Evolutionary conservation across 2,329 filamentous ascomycete species (phyloP), one percentile per base, ranked within the genome.

Genomic region (Pestalotiopsis sp.): DNA sequence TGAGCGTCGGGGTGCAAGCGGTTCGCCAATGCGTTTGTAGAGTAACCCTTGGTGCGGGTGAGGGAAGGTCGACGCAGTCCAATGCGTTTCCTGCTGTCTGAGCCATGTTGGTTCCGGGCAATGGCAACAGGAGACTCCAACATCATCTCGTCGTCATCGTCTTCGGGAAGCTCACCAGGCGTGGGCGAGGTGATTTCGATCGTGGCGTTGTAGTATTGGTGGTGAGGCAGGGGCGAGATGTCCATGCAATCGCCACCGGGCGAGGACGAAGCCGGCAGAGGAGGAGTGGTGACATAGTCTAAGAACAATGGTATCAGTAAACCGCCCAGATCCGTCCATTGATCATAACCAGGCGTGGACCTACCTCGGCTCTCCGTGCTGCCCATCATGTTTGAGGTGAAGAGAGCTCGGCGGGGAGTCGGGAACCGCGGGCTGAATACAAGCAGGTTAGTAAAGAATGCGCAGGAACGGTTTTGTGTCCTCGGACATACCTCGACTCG

Each of bases 181-280:
- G 91, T 92, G 1, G 94, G 93, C 38, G 93, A 94, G 38, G 89
- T 86, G 66, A 93, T 80, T 71, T 91, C 89, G 70, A 92, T 84
- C 72, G 91, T 86, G 38, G 85, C 79, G 80, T 85, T 81, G 75
- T 89, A 94, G 13, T 92, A 86, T 38, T 87, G 84, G 83, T 97
- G 98, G 83, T 97, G 94, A 69, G 94, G 94, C 55, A 98, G 82
- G 52, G 96, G 95, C 58, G 95, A 98, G 79, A 98, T 90, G 76
- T 98, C 94, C 94, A 98, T 97, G 67, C 89, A 85, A 78, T 97
- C 94, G 69, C 88, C 86, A 66, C 88, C 89, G 6, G 94, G 94
- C 58, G 95, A 97, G 6, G 94, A 98, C 1, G 93, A 92, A 2
- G 81, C 68, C 24, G 89, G 90, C 65, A 97, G 84, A 57, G 94